Base-by-base conservation (phyloP, 2,329 filamentous ascomycete genomes). In the Colletotrichum eleusines region DNA sequence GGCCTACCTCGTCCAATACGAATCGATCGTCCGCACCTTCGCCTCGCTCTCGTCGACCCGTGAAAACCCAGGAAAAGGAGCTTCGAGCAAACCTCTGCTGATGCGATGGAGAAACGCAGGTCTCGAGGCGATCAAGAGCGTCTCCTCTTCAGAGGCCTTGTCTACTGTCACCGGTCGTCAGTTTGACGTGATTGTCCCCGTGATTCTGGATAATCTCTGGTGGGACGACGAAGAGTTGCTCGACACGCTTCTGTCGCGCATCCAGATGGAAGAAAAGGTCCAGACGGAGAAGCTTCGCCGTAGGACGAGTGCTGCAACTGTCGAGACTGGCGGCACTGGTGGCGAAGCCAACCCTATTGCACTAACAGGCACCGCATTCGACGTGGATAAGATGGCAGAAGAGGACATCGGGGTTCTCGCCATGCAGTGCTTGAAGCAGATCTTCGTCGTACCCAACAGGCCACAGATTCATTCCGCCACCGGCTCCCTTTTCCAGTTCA, bases 341-440 rank as follows among this genome's bases (percentile, higher is more conserved):
- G 85, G 84, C 59, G 89, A 91, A 51, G 87, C 90, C 7, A 92
- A 92, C 72, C 87, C 88, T 6, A 87, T 92, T 53, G 92, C 93
- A 31, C 88, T 94, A n/a, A 89, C 92, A 1, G 93, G 92, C 65
- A 94, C 94, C 0, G 92, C 93, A 0, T 91, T 91, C 31, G 95
- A 98, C 77, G 94, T 94, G 33, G 96, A 98, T 81, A 94, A 92
- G 79, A 84, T 96, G 71, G 95, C 94, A 1, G 95, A 98, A 80
- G 91, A 97, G 82, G 93, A 97, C 77, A 94, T 94, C 20, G 93
- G 93, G 35, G 85, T 97, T 9, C 84, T 97, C 73, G 95, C 96
- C 5, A 86, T 97, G 75, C 91, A 94, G 76, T 97, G 94, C 77
- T 83, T 99, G 66, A 93, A 95, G 81, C 91, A 92, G 75, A 93